Conservation (phyloP, 2,329 filamentous ascomycete species). For the Ophiostoma tasmaniense region DNA sequence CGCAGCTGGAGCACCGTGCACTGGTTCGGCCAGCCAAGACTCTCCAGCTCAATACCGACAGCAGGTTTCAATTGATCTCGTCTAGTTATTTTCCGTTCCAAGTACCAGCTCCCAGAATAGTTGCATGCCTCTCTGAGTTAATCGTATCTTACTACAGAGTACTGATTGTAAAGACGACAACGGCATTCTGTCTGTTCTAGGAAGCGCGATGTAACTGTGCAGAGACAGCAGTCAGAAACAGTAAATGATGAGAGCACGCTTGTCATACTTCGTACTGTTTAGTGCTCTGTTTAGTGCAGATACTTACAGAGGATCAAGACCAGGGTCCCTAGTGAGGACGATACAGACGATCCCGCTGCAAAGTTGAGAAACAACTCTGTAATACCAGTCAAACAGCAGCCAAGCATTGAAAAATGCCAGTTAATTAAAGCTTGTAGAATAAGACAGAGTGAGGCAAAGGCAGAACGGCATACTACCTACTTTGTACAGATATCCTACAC, state of each 20-base stretch:
- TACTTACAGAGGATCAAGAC: background rate
- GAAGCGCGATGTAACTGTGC: conserved; percentile 10
- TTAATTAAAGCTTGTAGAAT: background rate
- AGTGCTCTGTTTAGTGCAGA: background rate
- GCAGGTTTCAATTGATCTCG: background rate
- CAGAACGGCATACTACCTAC: background rate
- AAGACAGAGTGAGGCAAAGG: background rate
- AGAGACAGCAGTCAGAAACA: background rate
- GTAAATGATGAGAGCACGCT: background rate
- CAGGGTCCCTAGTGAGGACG: background rate
- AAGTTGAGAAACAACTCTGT: background rate
- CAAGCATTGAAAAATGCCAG: background rate
- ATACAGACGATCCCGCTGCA: background rate
- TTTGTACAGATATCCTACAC: no score
- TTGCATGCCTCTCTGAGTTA: no score
- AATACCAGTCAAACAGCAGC: background rate
- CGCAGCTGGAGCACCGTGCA: background rate
- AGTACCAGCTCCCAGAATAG: background rate
- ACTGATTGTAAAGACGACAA: background rate
- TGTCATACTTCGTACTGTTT: background rate
- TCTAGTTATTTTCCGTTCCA: background rate
- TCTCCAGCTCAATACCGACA: background rate
- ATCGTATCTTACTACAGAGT: background rate
- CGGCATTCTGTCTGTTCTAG: conserved; percentile 13
- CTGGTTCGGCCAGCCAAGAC: background rate